Evolutionary conservation across 2,329 filamentous ascomycete species (phyloP).

Genomic region (Cadophora malorum): DNA sequence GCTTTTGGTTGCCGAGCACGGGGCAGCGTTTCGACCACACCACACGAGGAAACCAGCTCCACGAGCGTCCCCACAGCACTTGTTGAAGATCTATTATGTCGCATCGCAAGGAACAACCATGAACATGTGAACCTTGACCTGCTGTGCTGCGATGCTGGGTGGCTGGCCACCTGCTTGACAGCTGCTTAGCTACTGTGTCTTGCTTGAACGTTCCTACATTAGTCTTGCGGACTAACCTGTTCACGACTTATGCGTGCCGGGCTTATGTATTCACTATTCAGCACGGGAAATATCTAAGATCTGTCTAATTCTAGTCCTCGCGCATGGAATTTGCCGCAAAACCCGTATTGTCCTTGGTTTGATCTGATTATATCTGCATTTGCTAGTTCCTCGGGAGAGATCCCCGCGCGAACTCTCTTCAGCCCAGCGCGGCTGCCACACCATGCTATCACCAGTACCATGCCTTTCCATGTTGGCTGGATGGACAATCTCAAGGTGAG

Average conservation of each 20-base stretch:
- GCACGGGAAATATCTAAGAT: background rate
- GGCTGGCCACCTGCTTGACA: constrained; percentile 10
- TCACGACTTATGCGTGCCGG: constrained; percentile 1
- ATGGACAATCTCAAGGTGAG: background rate
- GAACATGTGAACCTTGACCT: background rate
- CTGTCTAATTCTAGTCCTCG: background rate
- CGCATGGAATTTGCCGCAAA: background rate
- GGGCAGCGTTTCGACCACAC: constrained; percentile 24
- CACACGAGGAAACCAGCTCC: background rate
- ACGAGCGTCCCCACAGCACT: constrained; percentile 8
- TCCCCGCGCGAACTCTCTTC: background rate
- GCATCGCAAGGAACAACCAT: constrained; percentile 8
- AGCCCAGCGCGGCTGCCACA: background rate
- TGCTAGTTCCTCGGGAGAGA: background rate
- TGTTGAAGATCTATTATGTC: constrained; percentile 12
- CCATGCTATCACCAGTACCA: background rate
- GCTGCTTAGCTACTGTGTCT: constrained; percentile 13
- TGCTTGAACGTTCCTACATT: constrained; percentile 2
- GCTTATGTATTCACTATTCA: background rate
- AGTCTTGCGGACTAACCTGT: background rate
- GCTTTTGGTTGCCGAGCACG: constrained; percentile 20
- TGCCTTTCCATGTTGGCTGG: background rate
- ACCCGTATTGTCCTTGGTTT: background rate
- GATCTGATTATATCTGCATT: constrained; percentile 10
- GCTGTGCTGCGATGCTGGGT: background rate